Conservation (phyloP, 2,329 filamentous ascomycete genomes). For the Fusarium sp. region DNA sequence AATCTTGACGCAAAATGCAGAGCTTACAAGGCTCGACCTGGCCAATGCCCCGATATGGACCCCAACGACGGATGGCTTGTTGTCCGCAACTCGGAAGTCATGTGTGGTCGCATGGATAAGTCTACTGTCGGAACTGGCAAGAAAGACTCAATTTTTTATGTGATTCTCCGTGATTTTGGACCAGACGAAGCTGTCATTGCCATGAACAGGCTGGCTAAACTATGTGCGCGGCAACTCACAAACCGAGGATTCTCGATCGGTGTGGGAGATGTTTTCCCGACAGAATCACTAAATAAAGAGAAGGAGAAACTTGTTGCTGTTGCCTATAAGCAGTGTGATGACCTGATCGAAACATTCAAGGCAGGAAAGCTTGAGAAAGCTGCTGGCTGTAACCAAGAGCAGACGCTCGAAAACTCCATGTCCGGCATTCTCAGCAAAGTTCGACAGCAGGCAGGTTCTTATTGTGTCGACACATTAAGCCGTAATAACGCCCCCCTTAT, state of each 20-base stretch:
- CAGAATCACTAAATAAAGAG: slow-evolving; percentile 71
- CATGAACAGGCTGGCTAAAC: slow-evolving; percentile 93
- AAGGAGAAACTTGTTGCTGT: slow-evolving; percentile 80
- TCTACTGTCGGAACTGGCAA: slow-evolving; percentile 96
- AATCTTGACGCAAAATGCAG: slow-evolving; percentile 94
- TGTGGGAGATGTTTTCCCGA: slow-evolving; percentile 92
- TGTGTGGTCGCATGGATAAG: slow-evolving; percentile 99
- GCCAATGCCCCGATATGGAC: slow-evolving; percentile 74
- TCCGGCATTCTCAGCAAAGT: slow-evolving; percentile 93
- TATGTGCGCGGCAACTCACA: slow-evolving; percentile 87
- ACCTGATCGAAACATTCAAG: slow-evolving; percentile 84
- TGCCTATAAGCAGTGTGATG: slow-evolving; percentile 83
- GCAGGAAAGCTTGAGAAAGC: slow-evolving; percentile 84
- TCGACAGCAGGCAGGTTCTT: slow-evolving; percentile 87
- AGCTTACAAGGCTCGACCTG: slow-evolving; percentile 73
- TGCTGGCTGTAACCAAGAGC: slow-evolving; percentile 88
- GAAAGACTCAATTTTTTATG: slow-evolving; percentile 97
- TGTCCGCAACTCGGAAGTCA: slow-evolving; percentile 94
- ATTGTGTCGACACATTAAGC: slow-evolving; percentile 90
- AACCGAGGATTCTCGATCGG: slow-evolving; percentile 97
- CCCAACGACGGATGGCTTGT: slow-evolving; percentile 91
- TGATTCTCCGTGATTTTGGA: slow-evolving; percentile 94
- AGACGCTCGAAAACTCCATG: slow-evolving; percentile 89
- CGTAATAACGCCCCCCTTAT: slow-evolving; percentile 91
- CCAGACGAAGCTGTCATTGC: slow-evolving; percentile 86